Conservation (phyloP, 352 stramenopile genomes). For the Pythium apleroticum region DNA sequence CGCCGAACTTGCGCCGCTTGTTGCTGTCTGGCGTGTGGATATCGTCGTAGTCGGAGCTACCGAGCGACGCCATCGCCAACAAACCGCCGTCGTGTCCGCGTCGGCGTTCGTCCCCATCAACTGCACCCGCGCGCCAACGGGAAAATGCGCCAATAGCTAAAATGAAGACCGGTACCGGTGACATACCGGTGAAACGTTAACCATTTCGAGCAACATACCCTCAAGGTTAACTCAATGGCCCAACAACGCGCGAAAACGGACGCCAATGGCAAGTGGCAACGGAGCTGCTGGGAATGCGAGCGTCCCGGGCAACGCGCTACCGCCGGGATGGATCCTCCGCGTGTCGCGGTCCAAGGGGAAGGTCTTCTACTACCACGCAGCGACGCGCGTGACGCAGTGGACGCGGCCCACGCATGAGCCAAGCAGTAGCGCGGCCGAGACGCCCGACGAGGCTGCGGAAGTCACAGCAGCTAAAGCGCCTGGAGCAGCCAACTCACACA, state of each 20-base stretch:
- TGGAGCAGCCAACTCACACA: background rate
- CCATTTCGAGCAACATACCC: background rate
- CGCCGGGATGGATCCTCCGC: slow-evolving; percentile 55
- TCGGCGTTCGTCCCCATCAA: slow-evolving; percentile 18
- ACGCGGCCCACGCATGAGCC: slow-evolving; percentile 34
- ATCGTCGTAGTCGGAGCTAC: slow-evolving; percentile 17
- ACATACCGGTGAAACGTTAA: background rate
- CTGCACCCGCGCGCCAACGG: background rate
- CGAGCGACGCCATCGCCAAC: slow-evolving; percentile 15
- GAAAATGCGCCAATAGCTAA: background rate
- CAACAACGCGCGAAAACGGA: slow-evolving; percentile 3
- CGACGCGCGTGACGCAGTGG: slow-evolving; percentile 58
- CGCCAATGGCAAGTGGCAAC: background rate
- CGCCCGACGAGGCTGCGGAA: background rate
- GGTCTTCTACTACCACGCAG: slow-evolving; percentile 68
- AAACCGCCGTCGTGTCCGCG: background rate
- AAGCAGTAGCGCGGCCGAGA: background rate
- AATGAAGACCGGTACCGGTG: slow-evolving; percentile 2
- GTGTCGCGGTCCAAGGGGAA: slow-evolving; percentile 70
- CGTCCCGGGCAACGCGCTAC: slow-evolving; percentile 31
- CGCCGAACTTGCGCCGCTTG: slow-evolving; percentile 21
- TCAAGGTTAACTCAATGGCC: background rate
- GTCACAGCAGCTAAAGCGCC: background rate
- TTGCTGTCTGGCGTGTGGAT: slow-evolving; percentile 24
- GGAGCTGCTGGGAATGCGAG: background rate